phyloP scores from a whole-genome alignment of 345 rosid genomes.

The Raphanus raphanistrum region DNA sequence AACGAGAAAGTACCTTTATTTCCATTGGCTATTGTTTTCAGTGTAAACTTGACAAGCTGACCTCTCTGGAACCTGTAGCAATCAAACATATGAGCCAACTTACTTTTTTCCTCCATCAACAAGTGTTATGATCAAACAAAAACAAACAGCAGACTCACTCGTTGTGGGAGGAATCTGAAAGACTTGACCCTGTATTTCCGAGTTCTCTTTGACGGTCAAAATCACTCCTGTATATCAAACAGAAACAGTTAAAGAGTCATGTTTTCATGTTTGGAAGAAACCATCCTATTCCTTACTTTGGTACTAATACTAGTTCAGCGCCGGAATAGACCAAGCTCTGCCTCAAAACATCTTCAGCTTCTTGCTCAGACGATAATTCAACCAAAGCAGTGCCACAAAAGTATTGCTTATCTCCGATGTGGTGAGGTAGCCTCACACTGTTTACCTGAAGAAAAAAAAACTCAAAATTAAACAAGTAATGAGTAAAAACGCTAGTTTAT shows the following conservation, averaged over 20 bases:
- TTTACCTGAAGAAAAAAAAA: constrained; percentile 39
- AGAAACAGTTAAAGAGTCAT: constrained; percentile 5
- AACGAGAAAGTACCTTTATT: constrained; percentile 8
- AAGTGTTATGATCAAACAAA: neutral
- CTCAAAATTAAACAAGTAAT: neutral
- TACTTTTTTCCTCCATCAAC: neutral
- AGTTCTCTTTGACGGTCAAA: constrained; percentile 52
- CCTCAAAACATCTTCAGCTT: constrained; percentile 40
- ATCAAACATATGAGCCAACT: neutral
- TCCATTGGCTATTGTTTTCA: constrained; percentile 34
- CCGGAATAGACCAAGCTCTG: constrained; percentile 49
- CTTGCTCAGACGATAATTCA: constrained; percentile 55
- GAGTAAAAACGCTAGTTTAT: neutral
- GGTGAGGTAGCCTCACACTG: constrained; percentile 59
- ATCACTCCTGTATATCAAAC: constrained; percentile 42
- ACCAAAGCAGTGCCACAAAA: constrained; percentile 59
- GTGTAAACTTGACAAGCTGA: constrained; percentile 44
- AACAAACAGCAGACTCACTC: constrained; percentile 8
- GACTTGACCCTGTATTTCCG: constrained; percentile 16
- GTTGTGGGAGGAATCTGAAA: neutral
- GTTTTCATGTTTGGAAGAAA: neutral
- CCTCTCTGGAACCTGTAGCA: constrained; percentile 47
- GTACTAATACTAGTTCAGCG: constrained; percentile 42
- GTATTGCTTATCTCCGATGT: constrained; percentile 47
- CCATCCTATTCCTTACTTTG: constrained; percentile 39